Percentiles rank a stretch among this genome's conserved stretches.
Evolutionary conservation across 345 rosid genomes (phyloP).

Genomic region (Euclidium syriacum): DNA sequence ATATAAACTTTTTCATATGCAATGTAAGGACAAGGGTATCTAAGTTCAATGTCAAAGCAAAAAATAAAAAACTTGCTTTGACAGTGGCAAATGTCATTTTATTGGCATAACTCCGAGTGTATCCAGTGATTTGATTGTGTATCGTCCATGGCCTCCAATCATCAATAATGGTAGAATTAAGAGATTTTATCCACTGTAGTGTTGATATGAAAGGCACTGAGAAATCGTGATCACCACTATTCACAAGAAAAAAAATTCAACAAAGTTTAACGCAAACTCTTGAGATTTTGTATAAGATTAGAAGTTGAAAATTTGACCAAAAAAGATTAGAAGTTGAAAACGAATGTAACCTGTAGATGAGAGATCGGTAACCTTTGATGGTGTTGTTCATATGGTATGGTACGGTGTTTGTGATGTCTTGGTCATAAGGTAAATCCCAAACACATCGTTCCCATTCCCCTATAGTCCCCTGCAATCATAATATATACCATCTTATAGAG

Average conservation of each 20-base stretch:
- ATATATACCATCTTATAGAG: too few species aligned
- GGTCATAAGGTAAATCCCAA: neutral
- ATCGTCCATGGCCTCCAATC: slow-evolving; percentile 57
- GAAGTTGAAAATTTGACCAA: neutral
- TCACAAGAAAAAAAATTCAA: neutral
- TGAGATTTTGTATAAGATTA: neutral
- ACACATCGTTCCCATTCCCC: slow-evolving; percentile 6
- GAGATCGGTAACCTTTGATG: slow-evolving; percentile 10
- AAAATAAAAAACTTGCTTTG: slow-evolving; percentile 32
- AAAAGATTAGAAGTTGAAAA: neutral
- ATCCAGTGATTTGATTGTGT: slow-evolving; percentile 44
- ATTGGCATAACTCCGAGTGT: slow-evolving; percentile 50
- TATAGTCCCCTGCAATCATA: slow-evolving; percentile 2
- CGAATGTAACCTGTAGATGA: slow-evolving; percentile 1
- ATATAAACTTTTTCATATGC: neutral
- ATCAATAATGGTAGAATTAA: slow-evolving; percentile 44
- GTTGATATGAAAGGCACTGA: slow-evolving; percentile 38
- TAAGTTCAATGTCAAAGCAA: neutral
- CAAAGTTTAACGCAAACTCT: neutral
- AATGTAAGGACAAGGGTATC: too few species aligned
- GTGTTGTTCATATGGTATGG: slow-evolving; percentile 19
- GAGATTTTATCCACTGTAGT: slow-evolving; percentile 48
- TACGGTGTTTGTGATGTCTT: neutral
- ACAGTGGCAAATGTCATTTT: slow-evolving; percentile 61
- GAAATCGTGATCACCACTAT: slow-evolving; percentile 63